Conservation (phyloP, 441 rosid genomes). For the Adansonia grandidieri region DNA sequence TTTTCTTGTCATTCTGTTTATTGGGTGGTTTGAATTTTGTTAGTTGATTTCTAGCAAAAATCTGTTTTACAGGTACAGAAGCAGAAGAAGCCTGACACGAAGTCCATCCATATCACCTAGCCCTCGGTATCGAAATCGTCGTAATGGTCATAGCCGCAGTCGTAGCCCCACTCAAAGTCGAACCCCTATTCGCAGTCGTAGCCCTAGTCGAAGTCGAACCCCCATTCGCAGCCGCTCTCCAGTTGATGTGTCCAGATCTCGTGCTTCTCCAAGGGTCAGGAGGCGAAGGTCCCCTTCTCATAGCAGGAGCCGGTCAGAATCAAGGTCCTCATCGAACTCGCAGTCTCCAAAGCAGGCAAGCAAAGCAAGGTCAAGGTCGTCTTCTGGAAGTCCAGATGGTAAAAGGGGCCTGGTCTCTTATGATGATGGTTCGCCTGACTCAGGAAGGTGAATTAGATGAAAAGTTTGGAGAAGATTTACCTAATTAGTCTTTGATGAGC, state of each 20-base stretch:
- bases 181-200: conserved; percentile 60
- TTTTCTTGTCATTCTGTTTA: neutral
- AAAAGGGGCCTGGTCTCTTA: conserved; percentile 75
- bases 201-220: conserved; percentile 54
- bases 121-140: conserved; percentile 58
- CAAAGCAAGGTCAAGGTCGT: conserved; percentile 66
- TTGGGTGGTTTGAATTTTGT: neutral
- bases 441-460: conserved; percentile 31
- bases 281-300: conserved; percentile 58
- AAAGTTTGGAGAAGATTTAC: neutral
- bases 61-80: conserved; percentile 55
- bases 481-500: neutral
- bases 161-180: conserved; percentile 52
- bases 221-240: conserved; percentile 66
- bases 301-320: conserved; percentile 61
- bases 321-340: conserved; percentile 59
- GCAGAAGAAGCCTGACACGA: conserved; percentile 68
- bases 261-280: conserved; percentile 43
- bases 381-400: conserved; percentile 64
- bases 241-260: conserved; percentile 47
- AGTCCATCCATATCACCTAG: conserved; percentile 69
- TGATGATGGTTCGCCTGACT: conserved; percentile 73
- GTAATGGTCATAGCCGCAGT: conserved; percentile 43
- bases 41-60: neutral
- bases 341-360: conserved; percentile 57